phyloP scores from a whole-genome alignment of 805 yeast species.

The Nakazawaea peltata region DNA sequence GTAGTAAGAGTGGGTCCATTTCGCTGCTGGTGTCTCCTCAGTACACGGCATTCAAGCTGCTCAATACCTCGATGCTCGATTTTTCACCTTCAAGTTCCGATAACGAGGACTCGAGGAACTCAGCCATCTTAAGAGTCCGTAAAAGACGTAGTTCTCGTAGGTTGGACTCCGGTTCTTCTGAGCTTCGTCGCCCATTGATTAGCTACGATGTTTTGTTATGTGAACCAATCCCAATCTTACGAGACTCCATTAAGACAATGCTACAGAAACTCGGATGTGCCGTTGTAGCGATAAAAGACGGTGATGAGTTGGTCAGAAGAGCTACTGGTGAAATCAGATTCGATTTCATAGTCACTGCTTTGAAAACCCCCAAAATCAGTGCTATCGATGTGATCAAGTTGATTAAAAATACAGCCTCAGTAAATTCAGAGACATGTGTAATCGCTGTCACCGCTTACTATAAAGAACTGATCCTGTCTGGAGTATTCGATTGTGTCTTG shows the following conservation, averaged over 20 bases:
- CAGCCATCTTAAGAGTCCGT: slow-evolving; percentile 44
- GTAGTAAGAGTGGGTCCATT: neutral
- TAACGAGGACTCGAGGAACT: slow-evolving; percentile 46
- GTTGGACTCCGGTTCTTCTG: slow-evolving; percentile 19
- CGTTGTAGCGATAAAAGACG: slow-evolving; percentile 68
- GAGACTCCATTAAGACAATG: slow-evolving; percentile 57
- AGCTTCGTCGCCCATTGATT: slow-evolving; percentile 8
- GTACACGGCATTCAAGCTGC: slow-evolving; percentile 11
- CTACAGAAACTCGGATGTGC: slow-evolving; percentile 69
- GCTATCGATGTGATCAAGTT: slow-evolving; percentile 73
- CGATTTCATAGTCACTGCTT: slow-evolving; percentile 75
- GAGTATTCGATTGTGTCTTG: slow-evolving; percentile 57
- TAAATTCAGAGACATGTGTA: slow-evolving; percentile 72
- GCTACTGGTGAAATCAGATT: slow-evolving; percentile 79
- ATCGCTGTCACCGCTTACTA: slow-evolving; percentile 68
- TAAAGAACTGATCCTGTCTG: slow-evolving; percentile 50
- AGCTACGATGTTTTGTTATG: slow-evolving; percentile 61
- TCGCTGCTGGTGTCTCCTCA: slow-evolving; percentile 5
- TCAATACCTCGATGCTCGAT: slow-evolving; percentile 15
- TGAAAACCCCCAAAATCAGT: slow-evolving; percentile 57
- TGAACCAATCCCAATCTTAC: slow-evolving; percentile 78
- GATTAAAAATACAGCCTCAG: slow-evolving; percentile 65
- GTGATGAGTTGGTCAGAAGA: slow-evolving; percentile 75
- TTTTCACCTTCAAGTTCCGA: slow-evolving; percentile 53
- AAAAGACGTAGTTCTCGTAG: slow-evolving; percentile 44